Evolutionary conservation across 2,329 filamentous ascomycete species (phyloP).

Genomic region (Mariannaea elegans): DNA sequence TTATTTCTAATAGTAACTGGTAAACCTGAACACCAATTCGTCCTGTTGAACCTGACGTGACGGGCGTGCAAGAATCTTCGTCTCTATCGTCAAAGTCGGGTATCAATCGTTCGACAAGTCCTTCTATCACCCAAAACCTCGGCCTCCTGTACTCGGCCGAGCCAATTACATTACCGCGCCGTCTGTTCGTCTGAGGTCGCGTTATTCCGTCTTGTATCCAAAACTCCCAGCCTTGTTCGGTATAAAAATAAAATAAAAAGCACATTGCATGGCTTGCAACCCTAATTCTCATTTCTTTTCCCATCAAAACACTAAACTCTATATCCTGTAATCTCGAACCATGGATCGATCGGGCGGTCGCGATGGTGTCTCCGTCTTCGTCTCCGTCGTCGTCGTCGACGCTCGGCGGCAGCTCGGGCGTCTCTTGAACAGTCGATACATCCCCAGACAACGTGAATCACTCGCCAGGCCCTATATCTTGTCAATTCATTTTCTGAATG

Average conservation of each 20-base stretch:
- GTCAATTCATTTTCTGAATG: background rate
- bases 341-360: slow-evolving; percentile 29
- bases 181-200: background rate
- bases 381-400: slow-evolving; percentile 25
- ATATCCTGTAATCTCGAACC: slow-evolving; percentile 26
- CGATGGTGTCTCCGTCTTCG: slow-evolving; percentile 25
- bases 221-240: background rate
- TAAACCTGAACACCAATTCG: background rate
- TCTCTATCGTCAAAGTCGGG: slow-evolving; percentile 1
- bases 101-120: background rate
- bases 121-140: background rate
- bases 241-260: background rate
- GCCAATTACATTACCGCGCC: background rate
- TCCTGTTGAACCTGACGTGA: background rate
- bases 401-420: slow-evolving; percentile 26
- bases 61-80: background rate
- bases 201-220: background rate
- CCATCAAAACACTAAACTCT: slow-evolving; percentile 4
- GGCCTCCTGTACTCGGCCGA: background rate
- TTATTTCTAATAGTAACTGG: background rate
- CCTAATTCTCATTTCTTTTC: background rate
- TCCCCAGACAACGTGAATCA: slow-evolving; percentile 42
- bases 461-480: slow-evolving; percentile 35
- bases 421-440: slow-evolving; percentile 41
- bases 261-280: background rate